Evolutionary conservation across 176 grass and related monocot species (phyloP).

Genomic region (Triticum turgidum): DNA sequence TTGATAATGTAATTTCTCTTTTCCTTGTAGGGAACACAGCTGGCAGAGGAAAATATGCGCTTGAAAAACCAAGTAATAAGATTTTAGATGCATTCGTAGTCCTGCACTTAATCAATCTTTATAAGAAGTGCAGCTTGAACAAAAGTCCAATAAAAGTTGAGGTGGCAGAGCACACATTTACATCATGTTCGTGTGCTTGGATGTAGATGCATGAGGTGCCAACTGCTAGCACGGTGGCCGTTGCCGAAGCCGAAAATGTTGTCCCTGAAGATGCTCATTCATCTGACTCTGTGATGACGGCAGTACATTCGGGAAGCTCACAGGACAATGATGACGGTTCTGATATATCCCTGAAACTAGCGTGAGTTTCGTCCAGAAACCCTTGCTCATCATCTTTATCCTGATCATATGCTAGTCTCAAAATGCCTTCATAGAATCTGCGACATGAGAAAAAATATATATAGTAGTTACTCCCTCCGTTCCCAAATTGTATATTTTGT

Average conservation of each 20-base stretch:
- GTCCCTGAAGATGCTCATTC: conserved; percentile 78
- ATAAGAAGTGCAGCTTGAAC: not conserved
- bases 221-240: conserved; percentile 1
- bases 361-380: conserved; percentile 38
- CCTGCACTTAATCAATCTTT: not conserved
- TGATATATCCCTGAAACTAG: conserved; percentile 84
- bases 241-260: conserved; percentile 46
- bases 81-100: not conserved
- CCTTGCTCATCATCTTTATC: not conserved
- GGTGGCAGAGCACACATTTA: not conserved
- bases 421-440: not conserved
- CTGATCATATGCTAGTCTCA: not conserved
- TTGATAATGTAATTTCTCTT: conserved; percentile 21
- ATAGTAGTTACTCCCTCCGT: not conserved
- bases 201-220: conserved; percentile 62
- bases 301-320: conserved; percentile 57
- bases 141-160: not conserved
- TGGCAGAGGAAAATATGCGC: conserved; percentile 71
- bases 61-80: conserved; percentile 63
- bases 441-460: not conserved
- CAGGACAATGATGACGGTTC: conserved; percentile 78
- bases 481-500: not conserved
- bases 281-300: conserved; percentile 93
- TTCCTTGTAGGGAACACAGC: conserved; percentile 47
- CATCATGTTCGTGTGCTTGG: not conserved